These are phyloP conservation scores for Pseudopyricularia cyperi DNA, from an alignment of 2,329 filamentous ascomycete species.

Conservation along the genomic window DNA sequence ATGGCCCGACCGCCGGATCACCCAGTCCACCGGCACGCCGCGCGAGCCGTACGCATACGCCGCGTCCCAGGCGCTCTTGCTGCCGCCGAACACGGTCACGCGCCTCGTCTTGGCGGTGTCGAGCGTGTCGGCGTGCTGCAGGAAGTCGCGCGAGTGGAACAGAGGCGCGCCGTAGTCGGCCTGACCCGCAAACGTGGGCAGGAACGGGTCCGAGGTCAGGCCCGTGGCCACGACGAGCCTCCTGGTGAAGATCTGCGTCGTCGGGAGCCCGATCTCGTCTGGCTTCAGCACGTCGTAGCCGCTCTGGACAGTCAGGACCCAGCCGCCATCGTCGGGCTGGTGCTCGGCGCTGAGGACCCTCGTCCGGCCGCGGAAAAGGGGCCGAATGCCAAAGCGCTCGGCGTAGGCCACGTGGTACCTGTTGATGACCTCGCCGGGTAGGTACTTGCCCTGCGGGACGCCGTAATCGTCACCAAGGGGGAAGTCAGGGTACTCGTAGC, in stretches of 20 bases:
- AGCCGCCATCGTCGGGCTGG: conserved; percentile 25
- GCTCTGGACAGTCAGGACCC: conserved; percentile 22
- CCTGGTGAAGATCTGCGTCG: conserved; percentile 20
- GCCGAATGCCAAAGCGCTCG: conserved; percentile 25
- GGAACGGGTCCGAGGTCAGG: conserved; percentile 33
- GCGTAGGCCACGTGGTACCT: conserved; percentile 33
- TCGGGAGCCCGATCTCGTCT: neutral
- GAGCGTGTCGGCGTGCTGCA: conserved; percentile 24
- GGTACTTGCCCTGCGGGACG: conserved; percentile 29
- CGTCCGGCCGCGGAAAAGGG: conserved; percentile 24
- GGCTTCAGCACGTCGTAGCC: conserved; percentile 7
- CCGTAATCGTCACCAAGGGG: conserved; percentile 48
- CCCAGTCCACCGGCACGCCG: conserved; percentile 43
- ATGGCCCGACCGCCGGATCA: conserved; percentile 42
- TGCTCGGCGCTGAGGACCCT: conserved; percentile 30
- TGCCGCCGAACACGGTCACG: conserved; percentile 45
- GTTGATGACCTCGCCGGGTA: conserved; percentile 32
- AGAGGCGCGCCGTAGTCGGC: conserved; percentile 30
- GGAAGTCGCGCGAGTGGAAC: conserved; percentile 36
- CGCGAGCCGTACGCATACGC: conserved; percentile 46
- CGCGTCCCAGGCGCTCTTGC: conserved; percentile 53
- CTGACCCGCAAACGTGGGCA: conserved; percentile 32
- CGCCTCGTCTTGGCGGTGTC: conserved; percentile 20
- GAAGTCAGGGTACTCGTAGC: conserved; percentile 62
- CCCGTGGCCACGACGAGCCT: conserved; percentile 44